Conservation (phyloP, 2,329 filamentous ascomycete species). For the Fusarium pilosicola region DNA sequence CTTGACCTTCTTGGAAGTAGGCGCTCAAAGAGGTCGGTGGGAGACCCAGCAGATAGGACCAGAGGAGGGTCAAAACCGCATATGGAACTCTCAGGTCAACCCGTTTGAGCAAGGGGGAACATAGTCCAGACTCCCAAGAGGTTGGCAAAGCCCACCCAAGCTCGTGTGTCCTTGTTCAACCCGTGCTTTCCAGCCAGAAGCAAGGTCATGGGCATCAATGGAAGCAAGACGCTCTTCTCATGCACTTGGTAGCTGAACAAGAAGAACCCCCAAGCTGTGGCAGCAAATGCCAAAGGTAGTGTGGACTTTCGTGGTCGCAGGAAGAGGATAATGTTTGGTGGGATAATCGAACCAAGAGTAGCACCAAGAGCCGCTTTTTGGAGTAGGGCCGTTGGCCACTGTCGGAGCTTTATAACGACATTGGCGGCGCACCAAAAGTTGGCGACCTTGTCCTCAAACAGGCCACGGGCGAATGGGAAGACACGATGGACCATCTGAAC, state of each 20-base stretch:
- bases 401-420: constrained; percentile 85
- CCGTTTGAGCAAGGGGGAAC: constrained; percentile 88
- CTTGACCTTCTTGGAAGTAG: constrained; percentile 66
- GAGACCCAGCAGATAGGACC: constrained; percentile 90
- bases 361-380: constrained; percentile 79
- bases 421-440: constrained; percentile 98
- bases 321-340: constrained; percentile 83
- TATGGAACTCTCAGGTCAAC: constrained; percentile 90
- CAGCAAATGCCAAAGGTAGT: constrained; percentile 81
- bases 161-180: constrained; percentile 77
- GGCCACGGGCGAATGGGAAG: constrained; percentile 92
- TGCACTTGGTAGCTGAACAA: constrained; percentile 98
- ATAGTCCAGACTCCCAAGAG: constrained; percentile 90
- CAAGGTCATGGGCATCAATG: constrained; percentile 91
- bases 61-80: constrained; percentile 82
- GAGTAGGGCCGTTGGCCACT: constrained; percentile 75
- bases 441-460: constrained; percentile 99
- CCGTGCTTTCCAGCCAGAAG: constrained; percentile 83
- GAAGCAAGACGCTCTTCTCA: constrained; percentile 95
- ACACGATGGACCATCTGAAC: constrained; percentile 89
- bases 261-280: constrained; percentile 96
- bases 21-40: constrained; percentile 79
- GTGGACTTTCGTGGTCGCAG: constrained; percentile 79
- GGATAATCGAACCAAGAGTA: constrained; percentile 80
- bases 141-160: constrained; percentile 98